Percentiles rank a stretch among this genome's conserved stretches.
phyloP scores from a whole-genome alignment of 164 flowering plant genomes.

The Aristolochia californica region DNA sequence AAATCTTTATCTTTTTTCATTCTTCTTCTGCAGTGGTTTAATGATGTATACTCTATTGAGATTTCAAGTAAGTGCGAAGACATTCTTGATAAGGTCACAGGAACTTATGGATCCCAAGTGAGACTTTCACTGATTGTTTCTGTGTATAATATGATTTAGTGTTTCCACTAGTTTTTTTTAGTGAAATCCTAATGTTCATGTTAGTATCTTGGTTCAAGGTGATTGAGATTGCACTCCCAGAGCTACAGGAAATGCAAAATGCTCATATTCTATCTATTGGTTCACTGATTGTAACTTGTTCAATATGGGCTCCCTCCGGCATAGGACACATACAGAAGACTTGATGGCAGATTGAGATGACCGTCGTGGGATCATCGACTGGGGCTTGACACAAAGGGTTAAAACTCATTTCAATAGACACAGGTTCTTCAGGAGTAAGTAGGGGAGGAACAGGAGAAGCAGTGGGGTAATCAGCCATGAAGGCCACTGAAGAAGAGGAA shows the following conservation, averaged over 20 bases:
- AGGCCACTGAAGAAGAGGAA: too few species aligned
- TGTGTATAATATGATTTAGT: not conserved
- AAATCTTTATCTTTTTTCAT: slow-evolving; percentile 1
- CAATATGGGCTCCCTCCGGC: too few species aligned
- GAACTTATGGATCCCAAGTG: slow-evolving; percentile 64
- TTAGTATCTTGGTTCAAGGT: slow-evolving; percentile 28
- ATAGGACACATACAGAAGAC: too few species aligned
- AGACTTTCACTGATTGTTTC: slow-evolving; percentile 11
- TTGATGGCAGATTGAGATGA: too few species aligned
- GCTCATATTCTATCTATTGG: slow-evolving; percentile 95
- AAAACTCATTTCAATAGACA: too few species aligned
- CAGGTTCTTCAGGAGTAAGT: too few species aligned
- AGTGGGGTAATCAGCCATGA: too few species aligned
- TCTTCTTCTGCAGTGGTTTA: slow-evolving; percentile 71
- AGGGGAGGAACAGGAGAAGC: too few species aligned
- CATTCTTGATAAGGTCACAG: slow-evolving; percentile 45
- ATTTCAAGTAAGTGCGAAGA: slow-evolving; percentile 77
- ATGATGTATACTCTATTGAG: slow-evolving; percentile 76
- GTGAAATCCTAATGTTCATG: slow-evolving; percentile 1
- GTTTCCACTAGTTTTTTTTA: not conserved
- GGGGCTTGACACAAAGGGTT: too few species aligned
- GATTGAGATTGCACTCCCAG: slow-evolving; percentile 76
- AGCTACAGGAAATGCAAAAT: slow-evolving; percentile 70
- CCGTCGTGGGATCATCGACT: too few species aligned
- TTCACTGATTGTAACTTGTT: too few species aligned